These are phyloP conservation scores for Penicillium griseofulvum DNA, from an alignment of 2,329 filamentous ascomycete species.

Conservation along the genomic window DNA sequence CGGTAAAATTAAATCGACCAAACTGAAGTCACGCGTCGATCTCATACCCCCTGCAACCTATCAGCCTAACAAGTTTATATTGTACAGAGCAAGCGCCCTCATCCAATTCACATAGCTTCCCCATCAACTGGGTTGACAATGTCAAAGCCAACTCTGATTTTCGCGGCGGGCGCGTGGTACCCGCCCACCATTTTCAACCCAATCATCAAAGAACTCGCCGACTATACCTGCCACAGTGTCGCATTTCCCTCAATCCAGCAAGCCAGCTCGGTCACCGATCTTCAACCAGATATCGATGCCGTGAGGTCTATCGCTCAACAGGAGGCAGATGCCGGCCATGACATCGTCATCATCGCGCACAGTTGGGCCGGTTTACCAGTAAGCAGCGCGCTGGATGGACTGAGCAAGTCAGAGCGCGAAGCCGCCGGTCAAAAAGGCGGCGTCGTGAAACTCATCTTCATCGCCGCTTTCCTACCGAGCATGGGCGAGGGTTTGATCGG, in stretches of 20 bases:
- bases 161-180: constrained; percentile 35
- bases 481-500: constrained; percentile 32
- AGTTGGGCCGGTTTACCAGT: constrained; percentile 40
- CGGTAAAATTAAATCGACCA: not conserved
- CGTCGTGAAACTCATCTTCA: constrained; percentile 34
- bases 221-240: constrained; percentile 23
- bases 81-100: not conserved
- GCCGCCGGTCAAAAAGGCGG: constrained; percentile 30
- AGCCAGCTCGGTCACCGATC: constrained; percentile 19
- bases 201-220: constrained; percentile 22
- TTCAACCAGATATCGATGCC: constrained; percentile 33
- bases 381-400: constrained; percentile 33
- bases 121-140: not conserved
- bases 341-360: constrained; percentile 34
- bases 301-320: constrained; percentile 32
- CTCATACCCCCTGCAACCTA: not conserved
- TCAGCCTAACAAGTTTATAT: not conserved
- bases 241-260: constrained; percentile 31
- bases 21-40: not conserved
- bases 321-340: constrained; percentile 28
- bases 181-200: constrained; percentile 30
- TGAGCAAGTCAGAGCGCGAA: constrained; percentile 30
- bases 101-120: not conserved
- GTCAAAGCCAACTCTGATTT: constrained; percentile 30
- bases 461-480: constrained; percentile 35